Base-by-base conservation (phyloP, 2,329 filamentous ascomycete species). In the Phialocephala sp. region DNA sequence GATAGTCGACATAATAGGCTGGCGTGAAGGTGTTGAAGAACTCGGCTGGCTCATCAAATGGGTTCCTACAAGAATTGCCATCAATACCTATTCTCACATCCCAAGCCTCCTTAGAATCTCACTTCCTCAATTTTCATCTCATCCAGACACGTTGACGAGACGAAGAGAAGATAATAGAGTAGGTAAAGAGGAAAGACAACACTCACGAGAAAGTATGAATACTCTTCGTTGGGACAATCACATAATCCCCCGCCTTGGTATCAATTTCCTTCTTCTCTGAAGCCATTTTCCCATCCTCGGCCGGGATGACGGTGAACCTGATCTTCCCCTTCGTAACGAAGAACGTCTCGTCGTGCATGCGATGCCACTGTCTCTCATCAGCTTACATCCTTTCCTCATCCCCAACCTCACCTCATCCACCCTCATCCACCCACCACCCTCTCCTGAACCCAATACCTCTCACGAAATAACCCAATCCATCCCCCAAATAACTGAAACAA, bases 331-430 rank as follows among this genome's bases (percentile, higher is more conserved):
- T 75, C 0, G 80, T 84, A n/a, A 85, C 79, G 52, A 85, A 80
- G 76, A 87, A 87, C 8, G 82, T 85, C 76, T 84, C 81, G 68
- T 87, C 84, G 75, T 87, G 83, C 84, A 85, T 85, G 70, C 85
- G 81, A 70, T 86, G 82, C 81, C 55, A 57, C 55, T 57, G 9
- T 39, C 20, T 36, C 15, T 57, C 32, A 41, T 57, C 55, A 57
- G 35, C 55, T 37, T 32, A 32, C 47, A 9, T 22, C n/a, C 24
- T 12, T n/a, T 5, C 18, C 47, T 52, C 47, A 14, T 12, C 20
- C 47, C 20, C 47, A 22, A 4, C 11, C 47, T 6, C 27, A 3
- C 47, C n/a, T 22, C 24, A 52, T 22, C 47, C n/a, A 20, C 27
- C 6, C 32, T 11, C 27, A 20, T 56, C 22, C 27, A 20, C 0